Conservation (phyloP, 164 flowering plant genomes). For the Santalum album region DNA sequence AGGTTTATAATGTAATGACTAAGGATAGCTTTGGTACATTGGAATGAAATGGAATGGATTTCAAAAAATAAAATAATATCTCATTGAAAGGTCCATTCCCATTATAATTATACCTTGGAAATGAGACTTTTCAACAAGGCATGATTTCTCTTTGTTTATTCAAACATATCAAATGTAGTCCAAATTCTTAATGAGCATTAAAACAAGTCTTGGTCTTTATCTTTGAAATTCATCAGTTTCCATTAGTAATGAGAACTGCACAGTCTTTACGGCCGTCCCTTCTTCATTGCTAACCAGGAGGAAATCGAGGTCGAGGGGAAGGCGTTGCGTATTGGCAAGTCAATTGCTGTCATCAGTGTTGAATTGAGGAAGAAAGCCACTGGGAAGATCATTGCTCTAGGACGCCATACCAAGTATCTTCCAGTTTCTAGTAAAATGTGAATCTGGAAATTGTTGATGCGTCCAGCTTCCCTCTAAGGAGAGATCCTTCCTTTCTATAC, state of each 20-base stretch:
- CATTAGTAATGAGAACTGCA: background rate
- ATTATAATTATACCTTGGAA: too few species aligned
- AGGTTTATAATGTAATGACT: too few species aligned
- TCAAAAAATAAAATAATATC: too few species aligned
- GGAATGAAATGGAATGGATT: too few species aligned
- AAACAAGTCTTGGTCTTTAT: background rate
- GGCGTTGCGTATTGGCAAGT: conserved; percentile 67
- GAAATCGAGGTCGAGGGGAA: conserved; percentile 76
- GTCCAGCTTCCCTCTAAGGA: too few species aligned
- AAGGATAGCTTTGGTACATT: too few species aligned
- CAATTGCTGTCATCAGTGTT: conserved; percentile 67
- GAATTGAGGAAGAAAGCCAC: conserved; percentile 70
- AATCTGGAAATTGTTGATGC: conserved; percentile 1
- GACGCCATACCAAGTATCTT: conserved; percentile 82
- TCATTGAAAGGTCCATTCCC: too few species aligned
- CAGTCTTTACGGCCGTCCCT: background rate
- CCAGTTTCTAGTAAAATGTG: conserved; percentile 54
- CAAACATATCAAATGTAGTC: too few species aligned
- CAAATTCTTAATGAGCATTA: too few species aligned
- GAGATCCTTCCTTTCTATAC: too few species aligned
- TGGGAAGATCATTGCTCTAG: conserved; percentile 75
- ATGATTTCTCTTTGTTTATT: too few species aligned
- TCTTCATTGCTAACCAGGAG: conserved; percentile 35
- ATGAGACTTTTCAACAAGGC: too few species aligned
- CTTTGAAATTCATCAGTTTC: background rate